Base-by-base conservation (phyloP, 371 early-diverging fungal genomes). In the Mortierella sp. region DNA sequence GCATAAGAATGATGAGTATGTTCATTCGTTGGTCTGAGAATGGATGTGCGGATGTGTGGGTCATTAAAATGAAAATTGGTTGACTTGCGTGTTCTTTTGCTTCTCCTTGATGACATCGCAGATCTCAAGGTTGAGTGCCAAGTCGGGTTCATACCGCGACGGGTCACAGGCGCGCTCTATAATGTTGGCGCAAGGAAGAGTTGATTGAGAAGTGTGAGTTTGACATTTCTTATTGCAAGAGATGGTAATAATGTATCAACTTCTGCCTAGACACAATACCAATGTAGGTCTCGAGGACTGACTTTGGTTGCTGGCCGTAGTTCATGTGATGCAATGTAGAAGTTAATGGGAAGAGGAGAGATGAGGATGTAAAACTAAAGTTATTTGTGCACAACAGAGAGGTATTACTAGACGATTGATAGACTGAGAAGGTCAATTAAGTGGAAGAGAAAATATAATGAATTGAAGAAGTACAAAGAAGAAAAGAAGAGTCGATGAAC, bases 101-200 rank as follows among this genome's bases (percentile, higher is more conserved):
- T 95, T 96, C 68, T 90, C 88, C 80, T 97, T 98, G 75, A 98
- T 94, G 53, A 95, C 84, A 76, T 97, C 98, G 82, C 95, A 94
- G 55, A 98, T 95, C 84, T 97, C 97, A 49, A 97, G 88, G 84
- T 96, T 95, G 53, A 97, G 86, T 17, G 92, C 88, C 63, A 96
- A 73, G 84, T 96, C 95, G 2, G 97, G 94, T 58, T 93, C 93
- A 32, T 72, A 80, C 8, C 89, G 86, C 29, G 89, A 85, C 1
- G 93, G 88, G 70, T 89, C 87, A 80, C 97, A 96, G 1, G 96
- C 97, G 66, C 91, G 89, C 63, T 92, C 94, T 93, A 79, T 10
- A 56, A 17, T 64, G 35, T n/a, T n/a, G n/a, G n/a, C n/a, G n/a
- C n/a, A 19, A 4, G 28, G 19, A 6, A 23, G 22, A 35, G 2